These are phyloP conservation scores for Tolypocladium pustulatum DNA, from an alignment of 2,329 filamentous ascomycete species.

Conservation along the genomic window DNA sequence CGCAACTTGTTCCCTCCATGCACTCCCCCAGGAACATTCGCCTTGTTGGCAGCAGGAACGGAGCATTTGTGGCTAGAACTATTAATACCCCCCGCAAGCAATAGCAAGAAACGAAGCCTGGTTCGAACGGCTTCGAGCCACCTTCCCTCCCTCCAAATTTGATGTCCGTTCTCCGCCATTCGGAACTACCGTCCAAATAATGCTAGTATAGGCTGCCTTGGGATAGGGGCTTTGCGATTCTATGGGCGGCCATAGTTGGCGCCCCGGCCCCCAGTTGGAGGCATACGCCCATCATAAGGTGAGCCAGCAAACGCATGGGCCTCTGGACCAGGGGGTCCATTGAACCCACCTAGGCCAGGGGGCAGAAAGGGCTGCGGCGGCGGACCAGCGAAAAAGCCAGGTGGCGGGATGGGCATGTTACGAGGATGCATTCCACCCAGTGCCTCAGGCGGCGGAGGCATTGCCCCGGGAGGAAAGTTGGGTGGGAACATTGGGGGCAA, in stretches of 20 bases:
- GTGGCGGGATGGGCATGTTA: slow-evolving; percentile 45
- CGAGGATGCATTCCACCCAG: slow-evolving; percentile 40
- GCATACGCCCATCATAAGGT: slow-evolving; percentile 46
- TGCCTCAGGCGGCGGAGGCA: slow-evolving; percentile 34
- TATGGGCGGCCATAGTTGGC: slow-evolving; percentile 22
- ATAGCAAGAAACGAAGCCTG: too few relatives aligned
- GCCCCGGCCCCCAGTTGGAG: slow-evolving; percentile 32
- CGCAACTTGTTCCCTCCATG: slow-evolving; percentile 1
- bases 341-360: slow-evolving; percentile 45
- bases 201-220: neutral
- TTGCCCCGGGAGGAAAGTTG: slow-evolving; percentile 43
- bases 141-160: neutral
- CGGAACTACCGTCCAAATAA: neutral
- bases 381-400: slow-evolving; percentile 43
- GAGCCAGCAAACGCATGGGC: slow-evolving; percentile 33
- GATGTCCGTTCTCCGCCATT: neutral
- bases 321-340: slow-evolving; percentile 37
- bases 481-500: slow-evolving; percentile 51
- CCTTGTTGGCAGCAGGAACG: neutral
- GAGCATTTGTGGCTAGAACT: neutral
- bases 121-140: neutral
- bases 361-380: slow-evolving; percentile 43
- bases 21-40: neutral
- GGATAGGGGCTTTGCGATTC: neutral
- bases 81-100: neutral